Evolutionary conservation across 768 basidiomycete species (phyloP).

Genomic region (Lactifluus piperatus): DNA sequence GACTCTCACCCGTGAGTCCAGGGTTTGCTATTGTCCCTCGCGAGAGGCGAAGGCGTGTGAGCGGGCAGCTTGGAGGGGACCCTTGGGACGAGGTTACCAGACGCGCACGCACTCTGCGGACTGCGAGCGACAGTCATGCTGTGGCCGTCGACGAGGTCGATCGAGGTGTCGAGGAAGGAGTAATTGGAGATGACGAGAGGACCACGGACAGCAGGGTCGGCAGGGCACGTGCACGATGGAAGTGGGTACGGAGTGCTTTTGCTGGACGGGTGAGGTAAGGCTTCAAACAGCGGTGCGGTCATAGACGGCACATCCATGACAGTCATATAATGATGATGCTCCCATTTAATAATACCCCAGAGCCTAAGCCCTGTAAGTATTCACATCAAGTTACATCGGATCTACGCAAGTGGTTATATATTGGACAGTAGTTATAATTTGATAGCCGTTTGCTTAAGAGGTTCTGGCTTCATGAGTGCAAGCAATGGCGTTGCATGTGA

Average conservation of each 20-base stretch:
- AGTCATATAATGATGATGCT: conserved; percentile 8
- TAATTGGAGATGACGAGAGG: background rate
- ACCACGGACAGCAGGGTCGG: background rate
- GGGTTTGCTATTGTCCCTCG: conserved; percentile 64
- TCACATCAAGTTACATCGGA: background rate
- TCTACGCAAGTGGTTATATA: background rate
- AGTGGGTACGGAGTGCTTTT: conserved; percentile 3
- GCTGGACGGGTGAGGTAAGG: background rate
- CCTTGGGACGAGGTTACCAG: conserved; percentile 9
- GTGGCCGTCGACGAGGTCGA: background rate
- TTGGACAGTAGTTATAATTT: background rate
- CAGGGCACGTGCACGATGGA: background rate
- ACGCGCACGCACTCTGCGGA: conserved; percentile 7
- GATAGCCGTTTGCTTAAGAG: background rate
- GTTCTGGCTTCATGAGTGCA: no score
- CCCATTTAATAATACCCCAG: conserved; percentile 4
- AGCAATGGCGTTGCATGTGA: no score
- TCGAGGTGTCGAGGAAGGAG: background rate
- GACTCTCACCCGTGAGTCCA: conserved; percentile 64
- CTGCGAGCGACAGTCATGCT: conserved; percentile 2
- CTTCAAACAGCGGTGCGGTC: background rate
- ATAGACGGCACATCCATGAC: background rate
- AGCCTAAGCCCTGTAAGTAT: background rate
- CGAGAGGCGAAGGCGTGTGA: conserved; percentile 39
- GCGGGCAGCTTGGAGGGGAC: conserved; percentile 23